Conservation (phyloP, 352 stramenopile genomes). For the Discostella stelligera region DNA sequence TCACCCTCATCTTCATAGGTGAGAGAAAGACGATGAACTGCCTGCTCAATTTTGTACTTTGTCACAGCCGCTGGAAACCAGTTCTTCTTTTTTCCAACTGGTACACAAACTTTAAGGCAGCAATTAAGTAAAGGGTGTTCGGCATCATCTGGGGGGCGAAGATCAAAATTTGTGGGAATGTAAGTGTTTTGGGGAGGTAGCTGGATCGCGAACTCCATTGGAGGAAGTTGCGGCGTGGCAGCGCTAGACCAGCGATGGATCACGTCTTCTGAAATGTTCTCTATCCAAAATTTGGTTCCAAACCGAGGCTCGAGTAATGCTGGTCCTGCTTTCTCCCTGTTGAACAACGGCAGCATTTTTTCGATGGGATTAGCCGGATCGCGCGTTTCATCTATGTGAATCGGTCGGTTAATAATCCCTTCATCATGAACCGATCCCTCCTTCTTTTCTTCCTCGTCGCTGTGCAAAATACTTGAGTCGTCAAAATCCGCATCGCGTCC, state of each 20-base stretch:
- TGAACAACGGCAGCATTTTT: constrained; percentile 29
- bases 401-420: constrained; percentile 4
- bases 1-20: constrained; percentile 77
- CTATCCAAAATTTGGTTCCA: constrained; percentile 72
- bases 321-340: constrained; percentile 23
- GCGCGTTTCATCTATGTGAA: constrained; percentile 8
- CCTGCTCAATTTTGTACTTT: constrained; percentile 62
- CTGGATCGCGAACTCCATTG: constrained; percentile 49
- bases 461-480: constrained; percentile 10
- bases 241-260: constrained; percentile 50
- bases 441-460: constrained; percentile 30
- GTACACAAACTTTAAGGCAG: constrained; percentile 71
- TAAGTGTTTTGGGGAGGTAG: constrained; percentile 72
- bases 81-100: constrained; percentile 65
- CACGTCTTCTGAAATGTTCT: constrained; percentile 46
- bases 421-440: constrained; percentile 18
- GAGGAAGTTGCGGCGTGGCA: constrained; percentile 43
- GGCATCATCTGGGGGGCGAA: constrained; percentile 66
- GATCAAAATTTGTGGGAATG: constrained; percentile 67
- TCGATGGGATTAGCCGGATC: background rate
- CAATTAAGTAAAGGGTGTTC: constrained; percentile 73
- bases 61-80: constrained; percentile 72
- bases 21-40: constrained; percentile 52
- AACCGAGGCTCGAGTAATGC: constrained; percentile 71
- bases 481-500: constrained; percentile 64